Percentiles rank a stretch among this genome's conserved stretches.
Conservation (phyloP, 108 stramenopile species). For the Chaetoceros muelleri region DNA sequence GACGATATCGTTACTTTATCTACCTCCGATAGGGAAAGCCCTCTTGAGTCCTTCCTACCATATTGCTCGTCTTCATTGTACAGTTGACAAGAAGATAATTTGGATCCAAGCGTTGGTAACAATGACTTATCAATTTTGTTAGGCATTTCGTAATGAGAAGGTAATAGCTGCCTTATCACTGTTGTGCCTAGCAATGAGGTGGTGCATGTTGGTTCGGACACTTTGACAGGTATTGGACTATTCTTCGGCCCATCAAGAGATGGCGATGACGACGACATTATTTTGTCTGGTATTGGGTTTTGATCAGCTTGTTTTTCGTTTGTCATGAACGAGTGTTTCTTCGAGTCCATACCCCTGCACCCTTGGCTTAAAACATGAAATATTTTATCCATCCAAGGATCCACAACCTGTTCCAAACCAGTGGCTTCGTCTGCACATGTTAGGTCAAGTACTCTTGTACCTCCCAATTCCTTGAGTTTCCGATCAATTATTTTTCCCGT, state of each 20-base stretch:
- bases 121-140: conserved; percentile 21
- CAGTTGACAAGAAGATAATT: conserved; percentile 54
- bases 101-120: conserved; percentile 31
- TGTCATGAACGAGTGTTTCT: not conserved
- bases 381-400: conserved; percentile 52
- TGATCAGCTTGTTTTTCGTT: not conserved
- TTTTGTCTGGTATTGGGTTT: conserved; percentile 6
- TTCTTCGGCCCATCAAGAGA: not conserved
- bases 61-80: conserved; percentile 1
- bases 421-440: conserved; percentile 84
- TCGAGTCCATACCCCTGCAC: conserved; percentile 21
- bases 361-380: conserved; percentile 31
- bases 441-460: conserved; percentile 23
- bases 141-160: too few relatives aligned
- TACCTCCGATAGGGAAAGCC: conserved; percentile 6
- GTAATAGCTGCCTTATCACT: not conserved
- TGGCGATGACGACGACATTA: not conserved
- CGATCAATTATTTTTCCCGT: conserved; percentile 54
- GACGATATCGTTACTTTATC: conserved; percentile 49
- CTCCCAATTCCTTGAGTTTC: conserved; percentile 61
- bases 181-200: not conserved
- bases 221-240: not conserved
- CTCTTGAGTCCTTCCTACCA: not conserved
- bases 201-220: too few relatives aligned
- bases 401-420: conserved; percentile 79